A percentile compares a stretch with the other conserved stretches of the same genome.
These are phyloP conservation scores for Selaginella moellendorffii DNA, from an alignment of 75 land plant genomes.

Conservation along the genomic window DNA sequence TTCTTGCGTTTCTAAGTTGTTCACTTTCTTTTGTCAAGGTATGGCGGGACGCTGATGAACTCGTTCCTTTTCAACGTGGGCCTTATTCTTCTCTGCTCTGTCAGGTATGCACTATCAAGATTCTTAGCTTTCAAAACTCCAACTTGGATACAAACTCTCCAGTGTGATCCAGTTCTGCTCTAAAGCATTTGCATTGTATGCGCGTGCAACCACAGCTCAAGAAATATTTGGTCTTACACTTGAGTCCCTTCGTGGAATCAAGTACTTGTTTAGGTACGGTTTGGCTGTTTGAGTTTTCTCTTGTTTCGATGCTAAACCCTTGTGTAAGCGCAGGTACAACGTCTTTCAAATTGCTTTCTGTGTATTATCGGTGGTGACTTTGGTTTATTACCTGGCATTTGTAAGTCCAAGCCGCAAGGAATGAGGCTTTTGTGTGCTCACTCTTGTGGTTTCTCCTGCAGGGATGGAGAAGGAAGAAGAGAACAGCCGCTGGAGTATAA, in stretches of 20 bases:
- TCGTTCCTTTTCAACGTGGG: conserved; percentile 94
- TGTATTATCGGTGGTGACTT: conserved; percentile 48
- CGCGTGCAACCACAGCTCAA: conserved; percentile 92
- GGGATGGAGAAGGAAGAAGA: not conserved
- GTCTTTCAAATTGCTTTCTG: conserved; percentile 77
- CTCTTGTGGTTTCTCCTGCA: too few relatives aligned
- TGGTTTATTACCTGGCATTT: conserved; percentile 64
- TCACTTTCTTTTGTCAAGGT: conserved; percentile 31
- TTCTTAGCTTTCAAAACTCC: not conserved
- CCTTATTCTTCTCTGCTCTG: conserved; percentile 68
- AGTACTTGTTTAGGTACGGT: conserved; percentile 79
- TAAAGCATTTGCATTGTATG: conserved; percentile 88
- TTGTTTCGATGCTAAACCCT: conserved; percentile 8
- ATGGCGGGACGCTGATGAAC: conserved; percentile 95
- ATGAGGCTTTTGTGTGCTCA: too few relatives aligned
- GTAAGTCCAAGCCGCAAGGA: too few relatives aligned
- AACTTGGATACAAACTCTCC: conserved; percentile 15
- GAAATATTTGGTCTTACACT: conserved; percentile 96
- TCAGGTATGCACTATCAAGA: conserved; percentile 34
- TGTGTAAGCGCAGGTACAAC: conserved; percentile 54
- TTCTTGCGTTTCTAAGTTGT: not conserved
- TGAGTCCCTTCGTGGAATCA: conserved; percentile 86
- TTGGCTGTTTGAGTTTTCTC: not conserved
- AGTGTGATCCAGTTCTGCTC: conserved; percentile 95
- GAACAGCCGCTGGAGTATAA: not conserved